phyloP scores from a whole-genome alignment of 352 stramenopile genomes.

The Phytophthora sansomeana region DNA sequence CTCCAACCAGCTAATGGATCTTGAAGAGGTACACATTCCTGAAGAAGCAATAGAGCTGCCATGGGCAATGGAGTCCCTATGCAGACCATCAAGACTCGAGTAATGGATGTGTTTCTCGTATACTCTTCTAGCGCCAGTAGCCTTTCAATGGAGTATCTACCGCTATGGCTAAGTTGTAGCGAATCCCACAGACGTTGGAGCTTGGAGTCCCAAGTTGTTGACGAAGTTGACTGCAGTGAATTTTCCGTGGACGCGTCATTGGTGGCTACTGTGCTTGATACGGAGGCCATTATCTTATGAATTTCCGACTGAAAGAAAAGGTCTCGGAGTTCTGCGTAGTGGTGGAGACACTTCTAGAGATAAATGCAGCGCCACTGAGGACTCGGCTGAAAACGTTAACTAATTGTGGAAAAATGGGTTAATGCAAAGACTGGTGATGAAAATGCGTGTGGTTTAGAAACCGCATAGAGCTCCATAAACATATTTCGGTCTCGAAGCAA shows the following conservation, averaged over 20 bases:
- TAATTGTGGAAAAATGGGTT: not conserved
- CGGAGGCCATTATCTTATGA: not conserved
- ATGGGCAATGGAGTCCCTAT: constrained; percentile 21
- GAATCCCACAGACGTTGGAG: not conserved
- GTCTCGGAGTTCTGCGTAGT: no score
- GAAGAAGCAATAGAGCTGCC: constrained; percentile 11
- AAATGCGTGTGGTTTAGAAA: not conserved
- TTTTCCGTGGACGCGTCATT: not conserved
- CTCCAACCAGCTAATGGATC: constrained; percentile 32
- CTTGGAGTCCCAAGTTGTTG: not conserved
- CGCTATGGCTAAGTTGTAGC: not conserved
- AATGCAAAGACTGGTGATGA: not conserved
- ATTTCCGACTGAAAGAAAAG: not conserved
- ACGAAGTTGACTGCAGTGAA: not conserved
- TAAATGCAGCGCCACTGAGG: not conserved
- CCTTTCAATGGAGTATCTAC: not conserved
- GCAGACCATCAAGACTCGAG: constrained; percentile 21
- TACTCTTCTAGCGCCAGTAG: not conserved
- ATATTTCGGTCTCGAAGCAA: not conserved
- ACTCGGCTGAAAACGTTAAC: not conserved
- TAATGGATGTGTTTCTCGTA: constrained; percentile 5
- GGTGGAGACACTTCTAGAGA: not conserved
- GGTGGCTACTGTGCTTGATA: not conserved
- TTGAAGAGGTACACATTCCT: constrained; percentile 28
- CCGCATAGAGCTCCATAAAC: not conserved